Conservation (phyloP, 208 protist species). For the Trypanosoma boissoni region DNA sequence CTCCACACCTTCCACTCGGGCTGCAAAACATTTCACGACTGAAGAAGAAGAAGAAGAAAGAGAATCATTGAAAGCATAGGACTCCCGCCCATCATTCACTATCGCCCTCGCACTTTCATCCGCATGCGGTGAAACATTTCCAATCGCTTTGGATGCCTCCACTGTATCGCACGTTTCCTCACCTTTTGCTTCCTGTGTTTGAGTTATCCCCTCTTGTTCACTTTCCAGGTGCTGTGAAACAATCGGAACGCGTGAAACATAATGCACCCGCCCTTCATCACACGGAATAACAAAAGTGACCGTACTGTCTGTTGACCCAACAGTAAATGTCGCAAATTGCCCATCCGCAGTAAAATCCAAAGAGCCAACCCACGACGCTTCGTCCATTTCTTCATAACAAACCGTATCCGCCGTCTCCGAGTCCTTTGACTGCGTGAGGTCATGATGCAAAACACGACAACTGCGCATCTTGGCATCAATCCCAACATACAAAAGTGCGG, state of each 20-base stretch:
- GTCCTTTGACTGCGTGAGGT: constrained; percentile 25
- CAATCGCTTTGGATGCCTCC: too few species aligned
- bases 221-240: neutral
- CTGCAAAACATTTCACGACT: constrained; percentile 18
- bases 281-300: constrained; percentile 46
- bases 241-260: constrained; percentile 17
- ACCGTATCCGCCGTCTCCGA: constrained; percentile 27
- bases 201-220: too few species aligned
- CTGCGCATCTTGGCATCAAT: constrained; percentile 53
- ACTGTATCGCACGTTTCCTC: too few species aligned
- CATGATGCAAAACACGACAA: constrained; percentile 56
- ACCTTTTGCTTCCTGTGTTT: too few species aligned
- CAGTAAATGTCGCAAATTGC: constrained; percentile 42
- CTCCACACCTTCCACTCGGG: constrained; percentile 28
- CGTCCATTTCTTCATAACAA: constrained; percentile 60
- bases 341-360: constrained; percentile 51
- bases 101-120: too few species aligned
- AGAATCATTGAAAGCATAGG: too few species aligned
- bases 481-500: constrained; percentile 48
- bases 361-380: constrained; percentile 54
- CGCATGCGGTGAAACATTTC: too few species aligned
- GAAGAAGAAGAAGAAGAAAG: too few species aligned
- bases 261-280: constrained; percentile 9
- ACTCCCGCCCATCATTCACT: too few species aligned
- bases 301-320: constrained; percentile 39